Percentiles rank a stretch among this genome's conserved stretches.
phyloP scores from a whole-genome alignment of 2,329 filamentous ascomycete genomes.

The Cryphonectria radicalis region DNA sequence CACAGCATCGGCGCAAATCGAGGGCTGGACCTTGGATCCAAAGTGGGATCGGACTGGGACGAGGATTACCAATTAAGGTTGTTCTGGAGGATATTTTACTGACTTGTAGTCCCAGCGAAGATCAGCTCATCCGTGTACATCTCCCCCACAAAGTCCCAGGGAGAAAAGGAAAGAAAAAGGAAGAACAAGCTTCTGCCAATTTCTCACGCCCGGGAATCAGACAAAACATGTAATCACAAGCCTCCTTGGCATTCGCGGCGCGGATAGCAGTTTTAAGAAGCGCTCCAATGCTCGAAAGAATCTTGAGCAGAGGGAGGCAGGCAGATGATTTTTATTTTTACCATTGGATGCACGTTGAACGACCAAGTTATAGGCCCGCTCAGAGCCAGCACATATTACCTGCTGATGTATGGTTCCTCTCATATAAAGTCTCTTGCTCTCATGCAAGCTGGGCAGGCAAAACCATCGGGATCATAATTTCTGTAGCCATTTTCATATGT shows the following conservation, averaged over 20 bases:
- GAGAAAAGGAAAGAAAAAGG: too few species aligned
- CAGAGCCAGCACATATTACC: neutral
- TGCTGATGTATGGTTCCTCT: neutral
- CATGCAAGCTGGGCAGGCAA: neutral
- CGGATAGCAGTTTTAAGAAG: neutral
- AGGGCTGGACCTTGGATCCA: neutral
- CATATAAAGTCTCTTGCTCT: neutral
- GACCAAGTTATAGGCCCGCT: neutral
- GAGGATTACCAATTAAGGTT: neutral
- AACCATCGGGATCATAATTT: neutral
- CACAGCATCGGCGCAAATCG: neutral
- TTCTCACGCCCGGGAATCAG: neutral
- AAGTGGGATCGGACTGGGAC: neutral
- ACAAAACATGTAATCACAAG: neutral
- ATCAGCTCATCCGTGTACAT: neutral
- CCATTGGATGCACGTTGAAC: neutral
- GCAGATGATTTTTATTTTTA: neutral
- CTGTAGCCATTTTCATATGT: neutral
- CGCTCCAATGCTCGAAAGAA: neutral
- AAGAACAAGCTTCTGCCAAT: neutral
- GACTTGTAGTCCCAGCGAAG: neutral
- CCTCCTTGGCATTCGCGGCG: neutral
- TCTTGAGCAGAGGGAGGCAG: neutral
- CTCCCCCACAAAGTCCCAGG: neutral
- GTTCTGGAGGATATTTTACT: neutral